Evolutionary conservation across 177 flowering plant genomes (phyloP), one percentile per base, ranked within the genome.

Genomic region (Vitis hybrid): DNA sequence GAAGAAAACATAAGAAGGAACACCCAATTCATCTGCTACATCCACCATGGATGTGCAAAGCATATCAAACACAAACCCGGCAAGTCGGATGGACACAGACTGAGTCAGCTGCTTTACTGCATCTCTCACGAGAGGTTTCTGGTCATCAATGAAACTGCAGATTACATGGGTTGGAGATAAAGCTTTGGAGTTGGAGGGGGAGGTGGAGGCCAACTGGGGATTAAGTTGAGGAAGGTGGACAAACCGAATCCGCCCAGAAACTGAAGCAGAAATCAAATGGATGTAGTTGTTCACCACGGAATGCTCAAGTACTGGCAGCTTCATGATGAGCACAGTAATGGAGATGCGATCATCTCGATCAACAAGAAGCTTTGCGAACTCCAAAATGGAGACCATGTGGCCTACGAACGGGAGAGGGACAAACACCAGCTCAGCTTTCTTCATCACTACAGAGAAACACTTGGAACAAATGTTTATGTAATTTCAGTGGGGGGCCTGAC

Each of bases 401-500:
- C 84, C 77, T 11, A 76, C 34, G 1, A 60, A 81, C 4, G 81
- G 75, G 4, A 60, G 11, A 1, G 86, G 86, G 50, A 80, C 56
- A 65, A 83, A 69, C 6, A 83, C 78, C 3, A 83, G 73, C 74
- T 71, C 77, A 39, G 74, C 64, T 63, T 34, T 65, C 60, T 32
- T 39, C 73, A 70, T 70, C 45, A 39, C 8, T 7, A 39, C 45
- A 39, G 45, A 39, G 45, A 39, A 7, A 39, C 7, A 39, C 30
- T 26, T 26, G 30, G 45, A 39, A 7, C 45, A 39, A 39, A 39
- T 39, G 45, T 39, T 26, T 26, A 0, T 26, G 30, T 3, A 26
- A 26, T 26, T 26, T 26, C 30, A 26, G 30, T 26, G 30, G 30
- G 30, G 30, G 30, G 0, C 30, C 30, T 26, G 30, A 26, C 30